Evolutionary conservation across 306 rosid species (phyloP).

Genomic region (Luffa aegyptiaca): DNA sequence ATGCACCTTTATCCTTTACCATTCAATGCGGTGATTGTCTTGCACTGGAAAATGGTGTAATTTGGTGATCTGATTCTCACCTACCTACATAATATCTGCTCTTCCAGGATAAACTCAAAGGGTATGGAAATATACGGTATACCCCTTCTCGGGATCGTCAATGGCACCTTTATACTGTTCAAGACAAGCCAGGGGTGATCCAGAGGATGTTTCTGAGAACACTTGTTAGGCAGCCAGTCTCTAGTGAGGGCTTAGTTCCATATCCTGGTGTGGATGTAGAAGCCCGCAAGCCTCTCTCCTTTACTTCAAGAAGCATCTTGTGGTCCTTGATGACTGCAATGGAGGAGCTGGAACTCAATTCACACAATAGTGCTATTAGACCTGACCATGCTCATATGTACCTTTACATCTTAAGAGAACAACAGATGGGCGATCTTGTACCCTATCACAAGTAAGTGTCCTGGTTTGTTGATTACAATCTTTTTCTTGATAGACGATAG

Average conservation of each 20-base stretch:
- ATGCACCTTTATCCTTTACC: neutral
- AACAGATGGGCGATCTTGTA: constrained; percentile 61
- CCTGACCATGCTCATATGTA: constrained; percentile 93
- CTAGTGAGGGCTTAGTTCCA: constrained; percentile 56
- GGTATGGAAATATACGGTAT: constrained; percentile 62
- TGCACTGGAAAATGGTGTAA: neutral
- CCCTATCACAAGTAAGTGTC: constrained; percentile 66
- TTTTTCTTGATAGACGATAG: constrained; percentile 11
- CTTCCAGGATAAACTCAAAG: constrained; percentile 81
- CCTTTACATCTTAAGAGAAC: constrained; percentile 78
- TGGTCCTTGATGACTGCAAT: constrained; percentile 88
- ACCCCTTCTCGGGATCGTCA: constrained; percentile 96
- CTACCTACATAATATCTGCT: neutral
- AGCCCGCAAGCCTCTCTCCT: constrained; percentile 50
- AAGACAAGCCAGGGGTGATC: constrained; percentile 58
- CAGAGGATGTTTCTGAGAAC: constrained; percentile 96
- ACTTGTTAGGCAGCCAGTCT: constrained; percentile 78
- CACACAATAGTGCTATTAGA: constrained; percentile 67
- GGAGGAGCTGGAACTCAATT: constrained; percentile 96
- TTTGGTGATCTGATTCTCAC: neutral
- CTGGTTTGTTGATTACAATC: constrained; percentile 4
- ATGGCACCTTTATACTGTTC: constrained; percentile 88
- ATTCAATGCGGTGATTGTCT: neutral
- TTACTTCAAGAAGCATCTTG: constrained; percentile 78
- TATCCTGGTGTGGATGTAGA: constrained; percentile 48